Evolutionary conservation across 176 grass and related monocot species (phyloP).

Genomic region (Raddia distichophylla): DNA sequence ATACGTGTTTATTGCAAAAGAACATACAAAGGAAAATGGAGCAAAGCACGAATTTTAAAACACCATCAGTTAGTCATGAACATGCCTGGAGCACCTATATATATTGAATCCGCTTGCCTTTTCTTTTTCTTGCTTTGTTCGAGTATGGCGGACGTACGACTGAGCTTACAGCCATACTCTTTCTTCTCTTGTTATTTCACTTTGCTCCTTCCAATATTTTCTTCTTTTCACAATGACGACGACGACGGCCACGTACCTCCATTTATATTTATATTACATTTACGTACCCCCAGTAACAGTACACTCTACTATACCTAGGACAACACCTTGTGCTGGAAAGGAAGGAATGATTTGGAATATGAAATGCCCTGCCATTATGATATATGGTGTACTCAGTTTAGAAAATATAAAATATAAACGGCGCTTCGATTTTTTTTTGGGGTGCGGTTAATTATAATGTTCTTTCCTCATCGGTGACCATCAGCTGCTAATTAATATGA

Average conservation of each 20-base stretch:
- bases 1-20: too few species aligned
- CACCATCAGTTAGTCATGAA: too few species aligned
- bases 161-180: not conserved
- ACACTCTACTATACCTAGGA: not conserved
- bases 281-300: not conserved
- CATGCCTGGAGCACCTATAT: too few species aligned
- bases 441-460: not conserved
- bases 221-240: not conserved
- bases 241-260: not conserved
- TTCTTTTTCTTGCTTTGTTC: slow-evolving; percentile 29
- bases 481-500: not conserved
- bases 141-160: not conserved
- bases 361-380: not conserved
- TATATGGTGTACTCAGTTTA: not conserved
- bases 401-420: not conserved
- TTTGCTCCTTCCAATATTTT: not conserved
- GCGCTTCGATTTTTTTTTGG: not conserved
- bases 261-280: not conserved
- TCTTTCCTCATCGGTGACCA: not conserved
- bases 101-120: not conserved
- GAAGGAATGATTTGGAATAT: not conserved
- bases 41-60: too few species aligned
- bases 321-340: not conserved
- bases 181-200: not conserved
- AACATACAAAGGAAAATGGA: too few species aligned